A percentile compares a stretch with the other conserved stretches of the same genome.
These are phyloP conservation scores for Blastobotrys proliferans DNA, from an alignment of 1,139 yeast species.

Conservation along the genomic window DNA sequence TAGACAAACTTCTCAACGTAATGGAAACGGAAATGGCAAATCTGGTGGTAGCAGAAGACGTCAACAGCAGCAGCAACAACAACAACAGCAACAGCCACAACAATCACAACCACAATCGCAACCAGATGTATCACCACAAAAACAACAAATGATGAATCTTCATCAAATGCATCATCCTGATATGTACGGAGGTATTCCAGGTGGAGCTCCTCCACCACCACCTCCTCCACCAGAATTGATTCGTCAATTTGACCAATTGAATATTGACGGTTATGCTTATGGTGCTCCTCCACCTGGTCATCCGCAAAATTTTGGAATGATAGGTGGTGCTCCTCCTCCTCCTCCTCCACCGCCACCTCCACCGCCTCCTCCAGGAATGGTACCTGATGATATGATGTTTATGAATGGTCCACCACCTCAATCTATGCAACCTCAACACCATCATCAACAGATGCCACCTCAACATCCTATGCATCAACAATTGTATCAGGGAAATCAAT, in stretches of 20 bases:
- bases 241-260: constrained; percentile 21
- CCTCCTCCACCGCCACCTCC: constrained; percentile 10
- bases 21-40: constrained; percentile 16
- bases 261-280: constrained; percentile 5
- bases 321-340: constrained; percentile 5
- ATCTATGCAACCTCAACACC: constrained; percentile 6
- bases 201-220: constrained; percentile 5
- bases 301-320: constrained; percentile 2
- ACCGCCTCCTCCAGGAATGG: constrained; percentile 1
- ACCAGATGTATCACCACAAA: not conserved
- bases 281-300: constrained; percentile 7
- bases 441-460: not conserved
- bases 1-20: constrained; percentile 18
- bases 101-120: not conserved
- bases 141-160: not conserved
- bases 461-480: constrained; percentile 1
- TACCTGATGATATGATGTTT: constrained; percentile 6
- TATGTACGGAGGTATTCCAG: too few relatives aligned
- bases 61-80: constrained; percentile 2
- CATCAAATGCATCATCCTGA: not conserved
- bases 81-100: not conserved
- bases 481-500: not conserved
- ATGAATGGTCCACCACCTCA: constrained; percentile 4
- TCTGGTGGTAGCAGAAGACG: constrained; percentile 5
- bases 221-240: constrained; percentile 4